Base-by-base conservation (phyloP, 371 early-diverging fungal species). In the Neoconidiobolus thromboides region DNA sequence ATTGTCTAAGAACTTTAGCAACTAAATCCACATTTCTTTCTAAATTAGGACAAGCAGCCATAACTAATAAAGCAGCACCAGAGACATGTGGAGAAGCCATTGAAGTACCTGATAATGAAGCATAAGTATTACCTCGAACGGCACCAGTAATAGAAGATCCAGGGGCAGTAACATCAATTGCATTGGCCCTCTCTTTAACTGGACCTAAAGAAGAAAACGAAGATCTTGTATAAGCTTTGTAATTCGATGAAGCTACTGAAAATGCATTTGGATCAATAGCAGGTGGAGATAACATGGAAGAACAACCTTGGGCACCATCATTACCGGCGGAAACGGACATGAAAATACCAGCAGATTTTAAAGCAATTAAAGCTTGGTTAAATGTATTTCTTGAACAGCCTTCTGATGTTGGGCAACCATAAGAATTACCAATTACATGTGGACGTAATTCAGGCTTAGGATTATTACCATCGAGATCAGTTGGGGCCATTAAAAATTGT, bases 11-110 rank as follows among this genome's bases (percentile, higher is more conserved):
- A 37, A 55, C 38, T 7, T 38, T 4, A 14, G 9, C 38, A n/a
- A 55, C 55, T 10, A 4, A 5, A 7, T 55, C 55, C 14, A 55
- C 55, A 5, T 38, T n/a, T 6, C 55, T 26, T 4, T 7, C 10
- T 2, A 36, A 40, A 5, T 36, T 26, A 40, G 55, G 55, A 40
- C 55, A 55, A 10, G 14, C 64, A 2, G 14, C 37, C 55, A 55
- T 55, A 9, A 55, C 40, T 3, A 55, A 9, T 5, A 55, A 69
- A 7, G 83, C 79, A 42, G 80, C 80, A 44, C 89, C 91, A 38
- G 83, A 73, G 10, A 85, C 85, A 67, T 87, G 87, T 3, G 91
- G 89, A 26, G 77, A 70, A 2, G 89, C 86, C 89, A 89, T 89
- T 1, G 71, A 71, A 0, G 76, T 76, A 5, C 77, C 77, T 26